phyloP scores from a whole-genome alignment of 2,329 filamentous ascomycete genomes.

The Leptodontidium sp. region DNA sequence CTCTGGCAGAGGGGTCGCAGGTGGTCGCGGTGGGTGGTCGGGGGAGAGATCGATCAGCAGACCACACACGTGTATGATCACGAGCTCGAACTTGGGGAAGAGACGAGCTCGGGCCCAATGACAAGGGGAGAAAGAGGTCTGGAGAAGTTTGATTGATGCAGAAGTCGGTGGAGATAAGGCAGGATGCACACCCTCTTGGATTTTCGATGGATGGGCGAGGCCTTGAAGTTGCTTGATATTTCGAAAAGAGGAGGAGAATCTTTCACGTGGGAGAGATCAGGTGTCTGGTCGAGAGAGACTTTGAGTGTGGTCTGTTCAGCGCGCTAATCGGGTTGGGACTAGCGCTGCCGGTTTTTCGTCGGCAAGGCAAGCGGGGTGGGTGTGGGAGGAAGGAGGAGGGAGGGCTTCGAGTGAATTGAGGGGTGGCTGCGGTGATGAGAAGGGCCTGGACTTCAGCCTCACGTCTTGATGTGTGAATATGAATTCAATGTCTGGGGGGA shows the following conservation, averaged over 20 bases:
- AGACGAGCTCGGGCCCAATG: slow-evolving; percentile 28
- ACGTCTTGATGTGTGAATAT: too few relatives aligned
- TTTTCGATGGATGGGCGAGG: slow-evolving; percentile 15
- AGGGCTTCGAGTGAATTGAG: too few relatives aligned
- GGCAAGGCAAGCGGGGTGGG: background rate
- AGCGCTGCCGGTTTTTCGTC: background rate
- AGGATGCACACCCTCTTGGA: slow-evolving; percentile 34
- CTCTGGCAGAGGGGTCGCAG: background rate
- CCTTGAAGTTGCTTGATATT: slow-evolving; percentile 23
- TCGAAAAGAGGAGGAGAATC: slow-evolving; percentile 22
- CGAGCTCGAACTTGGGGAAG: slow-evolving; percentile 29
- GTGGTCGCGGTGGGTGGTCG: slow-evolving; percentile 13
- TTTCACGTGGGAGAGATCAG: slow-evolving; percentile 29
- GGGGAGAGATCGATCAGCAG: slow-evolving; percentile 34
- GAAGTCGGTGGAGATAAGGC: slow-evolving; percentile 26
- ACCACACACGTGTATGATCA: slow-evolving; percentile 38
- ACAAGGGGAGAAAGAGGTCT: slow-evolving; percentile 19
- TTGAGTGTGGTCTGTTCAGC: background rate
- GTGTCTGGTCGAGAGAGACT: slow-evolving; percentile 17
- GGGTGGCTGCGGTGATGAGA: too few relatives aligned
- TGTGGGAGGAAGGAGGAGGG: background rate
- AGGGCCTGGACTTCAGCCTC: too few relatives aligned
- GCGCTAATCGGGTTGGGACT: background rate
- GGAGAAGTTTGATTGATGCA: slow-evolving; percentile 19
- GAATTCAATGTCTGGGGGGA: too few relatives aligned